Conservation (phyloP, 108 stramenopile genomes). For the Pseudonitzschia pungens region DNA sequence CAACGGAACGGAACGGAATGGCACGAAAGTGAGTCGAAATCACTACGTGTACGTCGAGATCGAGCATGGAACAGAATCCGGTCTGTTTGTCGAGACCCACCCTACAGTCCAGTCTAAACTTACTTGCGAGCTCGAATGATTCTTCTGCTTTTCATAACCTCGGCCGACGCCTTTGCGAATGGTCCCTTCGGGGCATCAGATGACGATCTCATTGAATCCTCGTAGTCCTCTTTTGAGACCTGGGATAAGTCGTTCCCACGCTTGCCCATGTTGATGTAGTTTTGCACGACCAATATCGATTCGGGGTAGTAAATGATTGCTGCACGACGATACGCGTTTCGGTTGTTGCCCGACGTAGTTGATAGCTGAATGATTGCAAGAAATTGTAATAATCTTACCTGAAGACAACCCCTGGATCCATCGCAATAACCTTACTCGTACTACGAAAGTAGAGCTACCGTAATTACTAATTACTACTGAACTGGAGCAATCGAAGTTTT, state of each 20-base stretch:
- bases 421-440: too few relatives aligned
- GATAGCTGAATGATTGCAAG: too few relatives aligned
- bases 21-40: background rate
- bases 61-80: too few relatives aligned
- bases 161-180: conserved; percentile 8
- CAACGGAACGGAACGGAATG: background rate
- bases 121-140: conserved; percentile 2
- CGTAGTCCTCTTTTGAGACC: background rate
- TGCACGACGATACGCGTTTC: too few relatives aligned
- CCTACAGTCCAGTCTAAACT: background rate
- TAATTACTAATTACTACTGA: too few relatives aligned
- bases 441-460: too few relatives aligned
- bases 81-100: background rate
- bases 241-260: background rate
- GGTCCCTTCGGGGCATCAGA: conserved; percentile 1
- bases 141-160: conserved; percentile 8
- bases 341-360: too few relatives aligned
- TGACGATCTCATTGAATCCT: background rate
- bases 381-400: too few relatives aligned
- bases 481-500: too few relatives aligned
- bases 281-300: background rate
- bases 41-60: too few relatives aligned
- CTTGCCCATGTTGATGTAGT: background rate
- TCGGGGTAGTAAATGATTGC: too few relatives aligned
- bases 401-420: too few relatives aligned